These are phyloP conservation scores for Lachnellula hyalina DNA, from an alignment of 2,329 filamentous ascomycete genomes.

Conservation along the genomic window DNA sequence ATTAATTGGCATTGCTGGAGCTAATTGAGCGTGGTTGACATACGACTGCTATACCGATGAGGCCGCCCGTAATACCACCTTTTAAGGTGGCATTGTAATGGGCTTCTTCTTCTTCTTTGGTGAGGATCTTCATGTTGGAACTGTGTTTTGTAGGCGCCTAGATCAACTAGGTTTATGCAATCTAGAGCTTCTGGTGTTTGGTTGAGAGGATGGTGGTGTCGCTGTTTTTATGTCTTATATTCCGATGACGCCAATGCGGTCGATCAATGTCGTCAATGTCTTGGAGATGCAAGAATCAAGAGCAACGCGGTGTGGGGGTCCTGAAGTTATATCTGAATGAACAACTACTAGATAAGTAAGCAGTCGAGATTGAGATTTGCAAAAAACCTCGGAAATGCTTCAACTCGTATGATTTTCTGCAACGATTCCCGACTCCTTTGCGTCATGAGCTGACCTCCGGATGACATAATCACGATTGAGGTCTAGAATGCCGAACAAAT, in stretches of 20 bases:
- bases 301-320: background rate
- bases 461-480: background rate
- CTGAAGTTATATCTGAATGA: background rate
- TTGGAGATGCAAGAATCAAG: background rate
- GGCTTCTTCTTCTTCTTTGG: constrained; percentile 82
- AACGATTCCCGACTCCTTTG: background rate
- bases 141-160: background rate
- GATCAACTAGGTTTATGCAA: background rate
- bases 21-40: constrained; percentile 35
- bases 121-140: constrained; percentile 80
- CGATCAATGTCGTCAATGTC: background rate
- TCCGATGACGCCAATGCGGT: background rate
- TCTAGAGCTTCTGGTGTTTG: background rate
- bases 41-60: constrained; percentile 62
- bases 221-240: background rate
- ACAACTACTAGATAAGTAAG: background rate
- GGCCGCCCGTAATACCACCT: constrained; percentile 71
- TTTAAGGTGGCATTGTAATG: constrained; percentile 79
- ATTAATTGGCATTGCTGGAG: background rate
- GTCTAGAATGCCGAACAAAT: background rate
- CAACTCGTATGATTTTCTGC: background rate
- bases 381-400: background rate
- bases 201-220: background rate
- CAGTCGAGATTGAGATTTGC: background rate
- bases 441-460: background rate